Base-by-base conservation (phyloP, 192 early-diverging fungal genomes). In the Chytriomyces hyalinus region DNA sequence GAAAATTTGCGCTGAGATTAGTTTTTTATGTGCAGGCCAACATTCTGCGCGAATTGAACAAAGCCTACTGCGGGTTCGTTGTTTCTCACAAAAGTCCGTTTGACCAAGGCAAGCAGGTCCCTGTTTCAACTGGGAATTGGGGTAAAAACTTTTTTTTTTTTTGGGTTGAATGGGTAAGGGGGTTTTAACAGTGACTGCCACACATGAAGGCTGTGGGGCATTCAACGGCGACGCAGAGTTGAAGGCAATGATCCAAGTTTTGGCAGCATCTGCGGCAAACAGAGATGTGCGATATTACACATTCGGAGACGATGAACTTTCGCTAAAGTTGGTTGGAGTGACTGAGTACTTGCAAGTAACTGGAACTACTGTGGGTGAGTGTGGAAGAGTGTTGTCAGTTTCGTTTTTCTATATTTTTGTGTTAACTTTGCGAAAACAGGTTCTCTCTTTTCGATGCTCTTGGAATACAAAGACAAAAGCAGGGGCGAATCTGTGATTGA, bases 191-290 rank as follows among this genome's bases (percentile, higher is more conserved):
- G 6, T n/a, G 44, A 45, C 28, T 10, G 47, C 53, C 53, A 44
- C 3, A 13, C 24, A 24, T 64, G 49, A 17, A 80, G 86, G 86
- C n/a, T 88, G 87, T 61, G 87, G 87, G 7, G 87, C 85, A 0
- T 88, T 88, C 76, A 71, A 76, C 53, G 87, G 87, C 4, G 80
- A 88, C 66, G 46, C 59, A 13, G 73, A 88, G 61, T 67, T 86
- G 11, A 88, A 88, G 67, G 51, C 76, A 13, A 26, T 86, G 26
- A 83, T 88, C 17, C 87, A 88, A 76, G 17, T 83, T 8, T 70
- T 88, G 20, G 85, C 87, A 13, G 80, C 83, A 6, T 24, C 77
- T 3, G 80, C 72, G 6, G 83, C 72, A n/a, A 45, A 57, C 9
- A 74, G 82, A 17, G 44, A 82, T 11, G 57, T 87, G 22, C 24